phyloP scores from a whole-genome alignment of 2,329 filamentous ascomycete genomes.

The Xylaria sp. region DNA sequence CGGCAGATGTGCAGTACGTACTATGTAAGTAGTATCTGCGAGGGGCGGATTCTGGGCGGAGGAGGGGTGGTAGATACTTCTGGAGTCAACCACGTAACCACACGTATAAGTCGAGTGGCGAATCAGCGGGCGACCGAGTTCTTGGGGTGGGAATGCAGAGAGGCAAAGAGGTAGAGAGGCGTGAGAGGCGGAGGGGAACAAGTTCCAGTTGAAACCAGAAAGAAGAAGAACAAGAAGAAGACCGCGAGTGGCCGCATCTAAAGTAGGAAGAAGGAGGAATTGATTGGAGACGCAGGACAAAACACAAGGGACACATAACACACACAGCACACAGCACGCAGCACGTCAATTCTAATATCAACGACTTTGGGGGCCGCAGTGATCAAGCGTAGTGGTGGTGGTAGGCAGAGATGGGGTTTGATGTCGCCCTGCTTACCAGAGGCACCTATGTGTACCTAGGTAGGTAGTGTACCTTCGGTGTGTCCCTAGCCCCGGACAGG shows the following conservation, averaged over 20 bases:
- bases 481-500: too few relatives aligned
- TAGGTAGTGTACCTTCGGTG: too few relatives aligned
- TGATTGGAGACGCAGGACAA: too few relatives aligned
- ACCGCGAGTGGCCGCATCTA: neutral
- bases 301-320: too few relatives aligned
- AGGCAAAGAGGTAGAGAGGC: neutral
- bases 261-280: too few relatives aligned
- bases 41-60: too few relatives aligned
- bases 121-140: neutral
- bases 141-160: neutral
- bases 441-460: too few relatives aligned
- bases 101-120: neutral
- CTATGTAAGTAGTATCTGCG: too few relatives aligned
- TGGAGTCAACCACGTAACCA: neutral
- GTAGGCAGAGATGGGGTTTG: too few relatives aligned
- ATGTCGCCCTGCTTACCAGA: too few relatives aligned
- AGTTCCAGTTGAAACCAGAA: neutral
- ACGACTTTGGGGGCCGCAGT: slow-evolving; percentile 9
- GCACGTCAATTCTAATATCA: slow-evolving; percentile 11
- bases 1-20: neutral
- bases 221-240: neutral
- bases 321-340: slow-evolving; percentile 3
- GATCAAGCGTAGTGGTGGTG: too few relatives aligned
- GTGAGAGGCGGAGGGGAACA: neutral
- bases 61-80: slow-evolving; percentile 1